Evolutionary conservation across 345 rosid species (phyloP).

Genomic region (Euphorbia lathyris): DNA sequence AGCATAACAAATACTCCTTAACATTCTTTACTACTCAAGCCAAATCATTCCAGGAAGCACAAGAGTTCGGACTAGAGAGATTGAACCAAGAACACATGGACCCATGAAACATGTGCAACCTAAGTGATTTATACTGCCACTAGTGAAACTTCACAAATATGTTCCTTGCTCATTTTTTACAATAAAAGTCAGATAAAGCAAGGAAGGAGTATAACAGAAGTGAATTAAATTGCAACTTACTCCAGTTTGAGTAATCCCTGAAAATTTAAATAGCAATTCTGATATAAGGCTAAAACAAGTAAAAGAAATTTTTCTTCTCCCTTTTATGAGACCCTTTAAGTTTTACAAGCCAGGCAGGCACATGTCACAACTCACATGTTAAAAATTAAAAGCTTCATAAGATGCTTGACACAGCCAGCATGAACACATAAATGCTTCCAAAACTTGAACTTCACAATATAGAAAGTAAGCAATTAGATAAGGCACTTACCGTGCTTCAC

Average conservation of each 20-base stretch:
- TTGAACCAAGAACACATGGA: not conserved
- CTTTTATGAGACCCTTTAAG: not conserved
- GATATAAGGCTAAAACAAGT: not conserved
- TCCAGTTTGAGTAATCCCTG: no score
- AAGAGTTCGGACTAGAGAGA: not conserved
- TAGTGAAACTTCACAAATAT: not conserved
- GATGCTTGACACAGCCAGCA: not conserved
- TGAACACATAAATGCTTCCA: not conserved
- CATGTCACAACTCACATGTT: not conserved
- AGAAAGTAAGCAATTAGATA: slow-evolving; percentile 9
- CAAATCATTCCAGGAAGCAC: no score
- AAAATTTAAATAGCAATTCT: not conserved
- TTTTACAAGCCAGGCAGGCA: not conserved
- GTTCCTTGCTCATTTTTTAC: not conserved
- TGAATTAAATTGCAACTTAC: not conserved
- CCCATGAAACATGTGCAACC: not conserved
- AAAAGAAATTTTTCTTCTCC: not conserved
- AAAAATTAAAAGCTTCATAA: not conserved
- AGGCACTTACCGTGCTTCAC: slow-evolving; percentile 70
- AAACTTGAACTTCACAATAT: not conserved
- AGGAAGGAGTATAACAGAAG: not conserved
- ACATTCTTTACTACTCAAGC: not conserved
- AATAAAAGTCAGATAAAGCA: not conserved
- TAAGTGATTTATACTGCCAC: not conserved
- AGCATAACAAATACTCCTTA: not conserved